Percentiles rank a stretch among this genome's conserved stretches.
phyloP scores from a whole-genome alignment of 78 protist species.

The Acrasis kona region DNA sequence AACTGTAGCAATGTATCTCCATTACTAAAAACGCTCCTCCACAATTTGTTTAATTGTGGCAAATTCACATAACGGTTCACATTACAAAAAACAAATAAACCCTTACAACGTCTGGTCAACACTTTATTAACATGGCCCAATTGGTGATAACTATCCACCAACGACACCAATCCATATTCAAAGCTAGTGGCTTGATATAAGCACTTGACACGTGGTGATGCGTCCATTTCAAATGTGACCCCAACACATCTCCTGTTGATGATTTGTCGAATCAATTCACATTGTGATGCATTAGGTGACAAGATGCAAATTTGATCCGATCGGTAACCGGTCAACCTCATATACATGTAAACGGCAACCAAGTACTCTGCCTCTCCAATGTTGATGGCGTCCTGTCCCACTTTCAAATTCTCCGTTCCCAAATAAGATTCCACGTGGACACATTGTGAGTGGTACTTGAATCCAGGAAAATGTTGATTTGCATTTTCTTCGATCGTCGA shows the following conservation, averaged over 20 bases:
- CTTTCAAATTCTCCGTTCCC: constrained; percentile 78
- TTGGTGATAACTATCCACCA: no score
- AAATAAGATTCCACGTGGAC: constrained; percentile 53
- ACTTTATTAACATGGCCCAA: no score
- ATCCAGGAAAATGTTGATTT: not conserved
- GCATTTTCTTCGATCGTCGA: constrained; percentile 40
- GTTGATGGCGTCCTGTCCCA: constrained; percentile 79
- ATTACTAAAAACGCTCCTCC: no score
- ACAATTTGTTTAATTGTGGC: no score
- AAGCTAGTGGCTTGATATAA: no score
- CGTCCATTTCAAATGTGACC: not conserved
- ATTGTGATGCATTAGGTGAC: constrained; percentile 94
- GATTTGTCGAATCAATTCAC: constrained; percentile 49
- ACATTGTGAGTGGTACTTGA: not conserved
- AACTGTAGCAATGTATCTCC: no score
- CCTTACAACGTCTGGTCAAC: no score
- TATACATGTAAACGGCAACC: constrained; percentile 78
- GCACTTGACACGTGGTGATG: no score
- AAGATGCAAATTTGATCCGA: constrained; percentile 57
- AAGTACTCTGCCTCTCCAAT: constrained; percentile 90
- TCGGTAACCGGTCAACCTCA: constrained; percentile 72
- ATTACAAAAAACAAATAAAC: no score
- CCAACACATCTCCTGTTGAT: not conserved
- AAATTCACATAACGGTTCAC: no score
- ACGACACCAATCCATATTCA: no score